phyloP scores from a whole-genome alignment of 768 basidiomycete species.

The Russula vinacea region DNA sequence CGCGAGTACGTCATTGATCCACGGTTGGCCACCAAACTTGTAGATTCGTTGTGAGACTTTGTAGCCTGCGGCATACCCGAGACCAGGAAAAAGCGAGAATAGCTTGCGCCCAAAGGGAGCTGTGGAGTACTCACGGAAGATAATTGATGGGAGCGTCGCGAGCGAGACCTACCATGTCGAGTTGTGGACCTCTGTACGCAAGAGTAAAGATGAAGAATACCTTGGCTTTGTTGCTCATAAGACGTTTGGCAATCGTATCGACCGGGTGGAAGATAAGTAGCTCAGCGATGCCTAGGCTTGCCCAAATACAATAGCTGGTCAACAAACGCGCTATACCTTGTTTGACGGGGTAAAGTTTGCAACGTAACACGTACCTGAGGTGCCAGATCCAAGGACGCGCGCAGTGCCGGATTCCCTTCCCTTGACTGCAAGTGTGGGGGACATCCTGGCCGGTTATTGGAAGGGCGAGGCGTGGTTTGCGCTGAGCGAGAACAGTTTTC shows the following conservation, averaged over 20 bases:
- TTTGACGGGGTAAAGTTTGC: neutral
- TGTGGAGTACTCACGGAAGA: slow-evolving; percentile 82
- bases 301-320: neutral
- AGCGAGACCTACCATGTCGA: slow-evolving; percentile 52
- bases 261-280: slow-evolving; percentile 93
- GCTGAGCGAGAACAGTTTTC: neutral
- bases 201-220: slow-evolving; percentile 37
- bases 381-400: slow-evolving; percentile 85
- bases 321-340: neutral
- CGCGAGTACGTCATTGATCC: slow-evolving; percentile 89
- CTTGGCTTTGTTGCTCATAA: slow-evolving; percentile 97
- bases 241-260: slow-evolving; percentile 95
- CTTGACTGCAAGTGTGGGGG: slow-evolving; percentile 45
- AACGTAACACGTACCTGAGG: slow-evolving; percentile 63
- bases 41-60: slow-evolving; percentile 91
- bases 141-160: slow-evolving; percentile 63
- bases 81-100: slow-evolving; percentile 93
- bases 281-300: slow-evolving; percentile 78
- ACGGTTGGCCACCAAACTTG: slow-evolving; percentile 99
- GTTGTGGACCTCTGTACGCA: neutral
- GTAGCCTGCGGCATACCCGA: slow-evolving; percentile 98
- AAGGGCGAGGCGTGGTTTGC: neutral
- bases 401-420: slow-evolving; percentile 85
- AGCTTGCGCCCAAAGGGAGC: slow-evolving; percentile 67
- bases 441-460: slow-evolving; percentile 39